Base-by-base conservation (phyloP, 352 stramenopile species). In the Globisporangium parvum region DNA sequence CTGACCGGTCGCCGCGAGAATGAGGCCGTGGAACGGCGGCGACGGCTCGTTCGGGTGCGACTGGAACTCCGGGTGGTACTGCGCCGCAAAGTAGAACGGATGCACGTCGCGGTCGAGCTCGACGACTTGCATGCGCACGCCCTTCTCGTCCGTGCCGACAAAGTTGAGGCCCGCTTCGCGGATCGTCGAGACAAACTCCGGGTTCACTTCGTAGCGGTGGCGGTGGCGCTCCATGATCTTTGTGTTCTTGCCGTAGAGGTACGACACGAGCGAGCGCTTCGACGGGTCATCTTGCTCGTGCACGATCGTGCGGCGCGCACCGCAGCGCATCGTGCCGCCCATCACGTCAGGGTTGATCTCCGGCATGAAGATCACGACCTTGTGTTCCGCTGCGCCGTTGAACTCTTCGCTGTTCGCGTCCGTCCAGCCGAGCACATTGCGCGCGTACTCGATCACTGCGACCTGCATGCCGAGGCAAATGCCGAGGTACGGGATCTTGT, bases 61-160 rank as follows among this genome's bases (percentile, higher is more conserved):
- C 75, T 98, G 97, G 76, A 99, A 99, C 77, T 99, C 97, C 23
- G 97, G 98, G 83, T 99, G 98, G 77, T 99, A 99, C 81, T 99
- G 98, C 61, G 87, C 94, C 23, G 94, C 98, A 48, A 99, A 97
- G 83, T 98, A 99, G 80, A 98, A 99, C 33, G 97, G 97, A 80
- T 99, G 98, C 47, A 88, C 71, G 41, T 95, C 79, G 49, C 82
- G 79, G 55, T 95, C 86, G 21, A 99, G 79, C 73, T 99, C 97
- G 20, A 98, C 80, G 52, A 99, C 96, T 76, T 99, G 97, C 98
- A 99, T 99, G 51, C 97, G 87, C 57, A 97, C 87, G 31, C 87
- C 88, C 61, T 96, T 98, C 47, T 98, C 94, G 74, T 99, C 97
- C 51, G 89, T 98, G 58, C 97, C 98, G 14, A 98, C 93, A 64